These are phyloP conservation scores for Tetrapisispora nanseiensis DNA, from an alignment of 805 yeast genomes.

Conservation along the genomic window DNA sequence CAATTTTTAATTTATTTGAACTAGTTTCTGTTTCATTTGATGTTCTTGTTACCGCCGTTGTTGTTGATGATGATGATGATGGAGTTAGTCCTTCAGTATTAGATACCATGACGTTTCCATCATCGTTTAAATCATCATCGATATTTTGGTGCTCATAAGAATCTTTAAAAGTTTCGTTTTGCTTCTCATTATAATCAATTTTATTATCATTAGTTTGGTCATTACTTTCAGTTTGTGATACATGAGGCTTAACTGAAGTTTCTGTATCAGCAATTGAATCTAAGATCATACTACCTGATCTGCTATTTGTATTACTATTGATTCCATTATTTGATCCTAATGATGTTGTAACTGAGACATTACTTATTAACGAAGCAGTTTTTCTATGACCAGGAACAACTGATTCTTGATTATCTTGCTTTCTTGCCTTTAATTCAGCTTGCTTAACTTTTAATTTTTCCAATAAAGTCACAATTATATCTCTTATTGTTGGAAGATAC, in stretches of 20 bases:
- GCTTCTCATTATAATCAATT: not conserved
- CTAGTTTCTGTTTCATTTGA: constrained; percentile 6
- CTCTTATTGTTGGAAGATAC: constrained; percentile 76
- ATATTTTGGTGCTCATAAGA: not conserved
- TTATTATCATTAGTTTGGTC: not conserved
- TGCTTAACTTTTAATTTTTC: constrained; percentile 78
- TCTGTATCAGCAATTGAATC: not conserved
- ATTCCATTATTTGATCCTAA: not conserved
- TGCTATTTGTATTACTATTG: not conserved
- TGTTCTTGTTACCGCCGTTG: no score
- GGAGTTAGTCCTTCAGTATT: not conserved
- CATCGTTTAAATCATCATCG: no score
- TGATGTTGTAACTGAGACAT: constrained; percentile 1
- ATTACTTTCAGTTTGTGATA: not conserved
- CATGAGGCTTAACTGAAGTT: not conserved
- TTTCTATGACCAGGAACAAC: not conserved
- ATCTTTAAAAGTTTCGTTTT: not conserved
- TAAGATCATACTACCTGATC: not conserved
- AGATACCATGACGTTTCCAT: not conserved
- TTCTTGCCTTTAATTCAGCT: constrained; percentile 29
- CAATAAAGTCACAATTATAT: constrained; percentile 70
- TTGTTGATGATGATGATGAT: not conserved
- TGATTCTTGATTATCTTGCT: constrained; percentile 11
- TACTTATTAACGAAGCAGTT: constrained; percentile 6
- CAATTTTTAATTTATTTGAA: not conserved